Evolutionary conservation across 768 basidiomycete species (phyloP).

Genomic region (Trametes villosa): DNA sequence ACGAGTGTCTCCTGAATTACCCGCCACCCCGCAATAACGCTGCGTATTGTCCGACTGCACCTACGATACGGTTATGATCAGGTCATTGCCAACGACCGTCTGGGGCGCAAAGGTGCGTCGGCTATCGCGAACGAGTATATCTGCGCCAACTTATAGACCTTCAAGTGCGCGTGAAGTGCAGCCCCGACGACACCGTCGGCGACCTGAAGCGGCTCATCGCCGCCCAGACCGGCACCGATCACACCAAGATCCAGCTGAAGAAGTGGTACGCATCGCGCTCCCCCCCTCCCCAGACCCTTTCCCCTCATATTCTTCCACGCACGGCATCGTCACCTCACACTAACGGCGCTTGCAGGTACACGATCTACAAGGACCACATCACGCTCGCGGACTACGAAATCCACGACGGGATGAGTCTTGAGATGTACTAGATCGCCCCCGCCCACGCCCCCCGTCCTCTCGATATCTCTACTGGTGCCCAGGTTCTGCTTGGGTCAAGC

Average conservation of each 20-base stretch:
- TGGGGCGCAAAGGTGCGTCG: slow-evolving; percentile 85
- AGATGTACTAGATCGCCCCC: slow-evolving; percentile 76
- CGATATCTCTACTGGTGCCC: no score
- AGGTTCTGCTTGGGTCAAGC: no score
- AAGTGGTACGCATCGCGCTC: slow-evolving; percentile 75
- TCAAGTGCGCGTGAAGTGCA: slow-evolving; percentile 93
- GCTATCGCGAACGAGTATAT: not conserved
- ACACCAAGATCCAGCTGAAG: slow-evolving; percentile 88
- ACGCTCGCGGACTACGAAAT: slow-evolving; percentile 93
- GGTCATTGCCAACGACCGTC: slow-evolving; percentile 95
- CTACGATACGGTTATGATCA: slow-evolving; percentile 42
- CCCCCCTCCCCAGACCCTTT: no score
- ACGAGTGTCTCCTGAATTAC: not conserved
- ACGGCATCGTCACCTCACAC: no score
- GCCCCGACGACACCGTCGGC: slow-evolving; percentile 93
- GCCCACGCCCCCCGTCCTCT: no score
- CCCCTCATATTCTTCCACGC: no score
- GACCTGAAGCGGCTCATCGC: slow-evolving; percentile 97
- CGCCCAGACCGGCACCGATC: slow-evolving; percentile 91
- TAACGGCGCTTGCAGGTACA: slow-evolving; percentile 67
- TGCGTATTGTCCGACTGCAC: not conserved
- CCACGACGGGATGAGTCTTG: slow-evolving; percentile 89
- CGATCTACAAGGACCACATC: slow-evolving; percentile 95
- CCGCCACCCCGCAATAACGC: not conserved
- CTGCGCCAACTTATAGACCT: not conserved